These are phyloP conservation scores for Lepraria neglecta DNA, from an alignment of 495 filamentous ascomycete species.

Conservation along the genomic window DNA sequence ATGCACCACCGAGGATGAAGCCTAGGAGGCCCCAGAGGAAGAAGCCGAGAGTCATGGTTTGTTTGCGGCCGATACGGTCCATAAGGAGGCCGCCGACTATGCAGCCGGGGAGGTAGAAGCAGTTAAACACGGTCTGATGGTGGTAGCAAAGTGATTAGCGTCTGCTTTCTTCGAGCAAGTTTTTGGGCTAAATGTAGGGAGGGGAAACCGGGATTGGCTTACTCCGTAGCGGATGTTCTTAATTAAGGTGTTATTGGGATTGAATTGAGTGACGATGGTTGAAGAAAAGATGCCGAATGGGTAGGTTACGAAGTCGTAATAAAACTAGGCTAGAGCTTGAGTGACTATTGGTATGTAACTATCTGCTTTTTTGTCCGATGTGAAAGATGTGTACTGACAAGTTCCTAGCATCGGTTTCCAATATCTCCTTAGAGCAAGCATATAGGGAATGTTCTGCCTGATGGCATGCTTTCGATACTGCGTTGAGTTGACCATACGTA, in stretches of 20 bases:
- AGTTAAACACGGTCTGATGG: slow-evolving; percentile 5
- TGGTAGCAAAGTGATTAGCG: not conserved
- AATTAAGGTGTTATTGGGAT: not conserved
- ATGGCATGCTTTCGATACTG: slow-evolving; percentile 16
- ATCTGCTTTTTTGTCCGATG: not conserved
- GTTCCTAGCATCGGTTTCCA: slow-evolving; percentile 9
- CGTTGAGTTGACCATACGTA: slow-evolving; percentile 13
- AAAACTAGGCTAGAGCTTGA: slow-evolving; percentile 11
- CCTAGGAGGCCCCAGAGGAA: slow-evolving; percentile 9
- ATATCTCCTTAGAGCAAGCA: slow-evolving; percentile 2
- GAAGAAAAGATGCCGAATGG: slow-evolving; percentile 10
- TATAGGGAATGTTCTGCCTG: slow-evolving; percentile 3
- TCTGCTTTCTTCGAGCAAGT: too few species aligned
- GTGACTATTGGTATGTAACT: not conserved
- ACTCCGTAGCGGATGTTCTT: slow-evolving; percentile 10
- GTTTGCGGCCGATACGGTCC: slow-evolving; percentile 15
- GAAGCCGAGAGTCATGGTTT: slow-evolving; percentile 11
- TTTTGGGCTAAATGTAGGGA: too few species aligned
- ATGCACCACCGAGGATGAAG: slow-evolving; percentile 11
- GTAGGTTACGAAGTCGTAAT: slow-evolving; percentile 14
- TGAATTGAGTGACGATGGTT: slow-evolving; percentile 9
- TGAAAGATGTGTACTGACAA: not conserved
- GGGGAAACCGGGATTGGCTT: not conserved
- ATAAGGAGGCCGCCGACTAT: slow-evolving; percentile 7
- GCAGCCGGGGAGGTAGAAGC: slow-evolving; percentile 12